phyloP scores from a whole-genome alignment of 2,329 filamentous ascomycete species.

The Sclerotinia sclerotiorum region DNA sequence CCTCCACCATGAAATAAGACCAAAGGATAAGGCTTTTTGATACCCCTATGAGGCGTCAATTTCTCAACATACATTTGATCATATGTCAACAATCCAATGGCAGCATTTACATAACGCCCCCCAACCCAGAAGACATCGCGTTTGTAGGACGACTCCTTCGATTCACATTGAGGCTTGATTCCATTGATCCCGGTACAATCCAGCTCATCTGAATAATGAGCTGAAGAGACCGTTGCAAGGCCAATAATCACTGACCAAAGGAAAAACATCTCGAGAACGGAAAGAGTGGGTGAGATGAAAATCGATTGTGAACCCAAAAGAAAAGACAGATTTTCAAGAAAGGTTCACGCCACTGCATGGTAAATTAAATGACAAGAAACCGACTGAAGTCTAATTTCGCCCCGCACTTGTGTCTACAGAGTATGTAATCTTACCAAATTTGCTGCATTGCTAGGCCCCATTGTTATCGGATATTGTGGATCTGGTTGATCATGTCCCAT shows the following conservation, averaged over 20 bases:
- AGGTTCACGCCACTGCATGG: constrained; percentile 3
- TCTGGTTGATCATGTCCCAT: constrained; percentile 13
- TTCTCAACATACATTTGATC: constrained; percentile 55
- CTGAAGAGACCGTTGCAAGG: constrained; percentile 14
- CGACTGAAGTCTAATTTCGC: constrained; percentile 8
- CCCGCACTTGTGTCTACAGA: background rate
- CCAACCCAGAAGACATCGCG: constrained; percentile 31
- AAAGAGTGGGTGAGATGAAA: constrained; percentile 1
- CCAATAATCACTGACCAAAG: constrained; percentile 21
- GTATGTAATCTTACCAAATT: background rate
- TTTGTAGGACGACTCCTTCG: constrained; percentile 27
- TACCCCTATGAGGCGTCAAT: constrained; percentile 40
- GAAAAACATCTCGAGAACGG: constrained; percentile 21
- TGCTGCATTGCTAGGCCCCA: background rate
- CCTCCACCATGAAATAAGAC: constrained; percentile 30
- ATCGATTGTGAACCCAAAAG: background rate
- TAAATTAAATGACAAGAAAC: background rate
- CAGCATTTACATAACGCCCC: constrained; percentile 27
- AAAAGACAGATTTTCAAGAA: constrained; percentile 8
- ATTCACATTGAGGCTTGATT: constrained; percentile 29
- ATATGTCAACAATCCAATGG: constrained; percentile 27
- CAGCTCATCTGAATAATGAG: background rate
- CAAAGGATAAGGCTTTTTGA: constrained; percentile 25
- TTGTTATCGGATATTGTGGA: background rate
- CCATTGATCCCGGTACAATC: constrained; percentile 28